phyloP scores from a whole-genome alignment of 1,284 basidiomycete genomes.

The Cryptococcus floricola region DNA sequence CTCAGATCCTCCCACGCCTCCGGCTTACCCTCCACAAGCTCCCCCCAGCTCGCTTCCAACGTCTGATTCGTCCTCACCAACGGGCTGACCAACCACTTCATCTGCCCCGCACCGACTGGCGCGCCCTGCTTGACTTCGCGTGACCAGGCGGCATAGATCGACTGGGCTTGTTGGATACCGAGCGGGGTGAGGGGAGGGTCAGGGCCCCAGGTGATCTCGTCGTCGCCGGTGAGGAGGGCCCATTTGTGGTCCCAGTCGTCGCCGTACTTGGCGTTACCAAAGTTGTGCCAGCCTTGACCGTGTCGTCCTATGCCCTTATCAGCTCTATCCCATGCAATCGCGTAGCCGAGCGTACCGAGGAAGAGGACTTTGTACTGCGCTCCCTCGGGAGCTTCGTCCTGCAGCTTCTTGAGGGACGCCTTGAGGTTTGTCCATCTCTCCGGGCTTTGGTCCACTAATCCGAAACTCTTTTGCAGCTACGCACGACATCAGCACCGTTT shows the following conservation, averaged over 20 bases:
- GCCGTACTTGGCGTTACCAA: conserved; percentile 69
- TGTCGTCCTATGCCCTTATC: conserved; percentile 29
- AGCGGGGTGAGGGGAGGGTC: conserved; percentile 69
- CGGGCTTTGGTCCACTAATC: conserved; percentile 35
- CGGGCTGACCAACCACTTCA: conserved; percentile 65
- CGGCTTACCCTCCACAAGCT: conserved; percentile 39
- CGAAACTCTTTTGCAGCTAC: conserved; percentile 40
- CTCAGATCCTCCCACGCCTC: conserved; percentile 47
- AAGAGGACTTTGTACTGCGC: conserved; percentile 48
- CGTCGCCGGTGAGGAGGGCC: conserved; percentile 67
- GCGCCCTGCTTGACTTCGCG: conserved; percentile 56
- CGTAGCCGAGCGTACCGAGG: conserved; percentile 27
- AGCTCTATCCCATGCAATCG: not conserved
- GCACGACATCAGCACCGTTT: no score
- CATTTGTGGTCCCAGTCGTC: conserved; percentile 57
- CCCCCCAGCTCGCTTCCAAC: conserved; percentile 61
- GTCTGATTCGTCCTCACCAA: conserved; percentile 69
- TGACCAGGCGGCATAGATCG: conserved; percentile 58
- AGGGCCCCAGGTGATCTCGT: conserved; percentile 72
- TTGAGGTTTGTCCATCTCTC: conserved; percentile 45
- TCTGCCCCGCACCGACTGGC: conserved; percentile 56
- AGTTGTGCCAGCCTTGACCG: conserved; percentile 49
- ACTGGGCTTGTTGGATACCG: conserved; percentile 63
- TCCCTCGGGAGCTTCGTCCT: conserved; percentile 29
- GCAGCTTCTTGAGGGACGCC: conserved; percentile 27